Conservation (phyloP, 1,139 yeast species). For the Sugiyamaella paludigena region DNA sequence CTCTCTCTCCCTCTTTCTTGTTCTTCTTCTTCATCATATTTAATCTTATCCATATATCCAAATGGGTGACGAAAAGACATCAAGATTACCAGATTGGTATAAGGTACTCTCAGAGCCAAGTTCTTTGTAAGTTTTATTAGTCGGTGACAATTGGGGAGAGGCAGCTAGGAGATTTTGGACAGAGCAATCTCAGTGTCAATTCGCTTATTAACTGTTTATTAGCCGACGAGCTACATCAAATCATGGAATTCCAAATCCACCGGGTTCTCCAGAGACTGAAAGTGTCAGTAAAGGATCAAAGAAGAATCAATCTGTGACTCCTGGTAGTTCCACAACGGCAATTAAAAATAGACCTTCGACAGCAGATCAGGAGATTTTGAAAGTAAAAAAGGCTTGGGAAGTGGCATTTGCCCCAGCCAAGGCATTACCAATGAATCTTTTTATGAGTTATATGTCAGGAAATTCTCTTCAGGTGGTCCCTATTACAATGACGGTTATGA, state of each 20-base stretch:
- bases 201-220: background rate
- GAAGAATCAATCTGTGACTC: background rate
- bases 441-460: slow-evolving; percentile 95
- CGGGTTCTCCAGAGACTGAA: background rate
- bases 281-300: background rate
- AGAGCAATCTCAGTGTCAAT: background rate
- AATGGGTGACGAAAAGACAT: too few relatives aligned
- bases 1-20: too few relatives aligned
- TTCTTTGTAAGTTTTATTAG: slow-evolving; percentile 4
- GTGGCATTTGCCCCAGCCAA: slow-evolving; percentile 82
- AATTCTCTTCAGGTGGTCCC: slow-evolving; percentile 87
- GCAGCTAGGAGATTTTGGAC: background rate
- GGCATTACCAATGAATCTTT: slow-evolving; percentile 77
- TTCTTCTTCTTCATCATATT: too few relatives aligned
- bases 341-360: background rate
- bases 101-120: slow-evolving; percentile 6
- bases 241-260: slow-evolving; percentile 1
- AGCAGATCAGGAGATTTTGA: slow-evolving; percentile 30
- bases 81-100: slow-evolving; percentile 6
- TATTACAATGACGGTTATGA: slow-evolving; percentile 83
- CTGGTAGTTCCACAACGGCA: background rate
- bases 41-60: too few relatives aligned
- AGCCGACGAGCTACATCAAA: slow-evolving; percentile 2
- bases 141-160: background rate
- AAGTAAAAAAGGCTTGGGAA: slow-evolving; percentile 73